Percentiles rank a stretch among this genome's conserved stretches.
Conservation (phyloP, 1,139 yeast species). For the Tardiomyces depauwii region DNA sequence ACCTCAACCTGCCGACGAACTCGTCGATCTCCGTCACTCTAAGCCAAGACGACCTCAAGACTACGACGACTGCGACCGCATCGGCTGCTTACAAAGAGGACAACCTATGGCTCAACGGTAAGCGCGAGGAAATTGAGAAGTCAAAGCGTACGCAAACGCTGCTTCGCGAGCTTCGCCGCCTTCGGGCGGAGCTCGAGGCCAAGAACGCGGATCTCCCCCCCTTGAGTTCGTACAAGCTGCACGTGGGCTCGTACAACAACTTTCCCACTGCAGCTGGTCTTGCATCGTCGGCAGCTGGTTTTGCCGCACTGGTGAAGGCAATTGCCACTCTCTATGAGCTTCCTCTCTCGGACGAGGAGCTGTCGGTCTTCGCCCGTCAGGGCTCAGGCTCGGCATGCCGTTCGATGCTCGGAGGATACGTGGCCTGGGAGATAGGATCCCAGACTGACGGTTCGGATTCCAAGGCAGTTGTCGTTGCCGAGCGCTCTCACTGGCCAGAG, state of each 20-base stretch:
- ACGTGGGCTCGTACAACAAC: conserved; percentile 86
- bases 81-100: conserved; percentile 48
- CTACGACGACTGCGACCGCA: conserved; percentile 81
- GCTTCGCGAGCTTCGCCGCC: conserved; percentile 57
- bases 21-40: conserved; percentile 91
- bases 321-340: conserved; percentile 72
- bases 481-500: conserved; percentile 77
- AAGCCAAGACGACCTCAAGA: conserved; percentile 79
- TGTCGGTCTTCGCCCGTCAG: conserved; percentile 89
- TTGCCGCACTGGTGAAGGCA: conserved; percentile 87
- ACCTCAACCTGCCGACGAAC: conserved; percentile 85
- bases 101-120: conserved; percentile 73
- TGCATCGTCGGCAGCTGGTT: conserved; percentile 97
- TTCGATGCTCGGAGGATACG: conserved; percentile 93
- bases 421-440: conserved; percentile 97
- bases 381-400: conserved; percentile 99
- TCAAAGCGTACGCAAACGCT: conserved; percentile 74
- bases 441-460: conserved; percentile 71
- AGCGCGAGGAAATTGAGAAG: conserved; percentile 41
- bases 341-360: conserved; percentile 71
- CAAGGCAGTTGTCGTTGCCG: conserved; percentile 84
- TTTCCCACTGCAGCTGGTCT: conserved; percentile 99
- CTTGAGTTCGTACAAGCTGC: conserved; percentile 55
- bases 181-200: conserved; percentile 42
- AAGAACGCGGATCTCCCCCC: conserved; percentile 42